Evolutionary conservation across 1,139 yeast genomes (phyloP), one percentile per base, ranked within the genome.

Genomic region (Kluyveromyces sp.): DNA sequence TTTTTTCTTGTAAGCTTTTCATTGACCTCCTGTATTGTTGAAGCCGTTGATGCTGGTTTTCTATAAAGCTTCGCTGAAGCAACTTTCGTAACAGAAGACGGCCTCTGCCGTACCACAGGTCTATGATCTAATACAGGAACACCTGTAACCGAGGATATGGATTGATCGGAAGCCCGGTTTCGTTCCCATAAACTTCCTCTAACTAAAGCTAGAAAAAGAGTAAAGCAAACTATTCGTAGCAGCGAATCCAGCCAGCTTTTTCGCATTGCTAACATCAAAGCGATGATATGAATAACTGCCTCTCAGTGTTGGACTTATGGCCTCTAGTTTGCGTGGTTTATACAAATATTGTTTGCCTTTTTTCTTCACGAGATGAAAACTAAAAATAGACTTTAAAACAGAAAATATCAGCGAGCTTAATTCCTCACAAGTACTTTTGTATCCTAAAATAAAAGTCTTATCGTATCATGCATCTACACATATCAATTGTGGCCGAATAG

Each of bases 41-140:
- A 21, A 21, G 38, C 31, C 10, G 36, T 25, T 4, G 25, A 27
- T 27, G 39, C 7, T 28, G 41, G 34, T 15, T 38, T 38, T 27
- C 33, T 38, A n/a, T 38, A 38, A 7, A 29, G 27, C 27, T 38
- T 38, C 25, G 41, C 34, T 29, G 34, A 29, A 4, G 41, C 41
- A 7, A 4, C 34, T 10, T 28, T 30, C 4, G 41, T 38, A 7
- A 37, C 39, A 21, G 39, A 10, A 10, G 25, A 15, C 6, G 41
- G 34, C 7, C 34, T 29, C 34, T 38, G 34, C n/a, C 27, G 41
- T 30, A 29, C 41, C 4, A 38, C 10, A 5, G 41, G 29, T 26
- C 21, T 29, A 30, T 38, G 41, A 21, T 38, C 41, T 6, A 38
- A 7, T 38, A 38, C 21, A 4, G 41, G 41, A 15, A 30, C 41